Percentiles rank a stretch among this genome's conserved stretches.
Conservation (phyloP, 176 grass and related monocot genomes). For the Metroxylon sagu region DNA sequence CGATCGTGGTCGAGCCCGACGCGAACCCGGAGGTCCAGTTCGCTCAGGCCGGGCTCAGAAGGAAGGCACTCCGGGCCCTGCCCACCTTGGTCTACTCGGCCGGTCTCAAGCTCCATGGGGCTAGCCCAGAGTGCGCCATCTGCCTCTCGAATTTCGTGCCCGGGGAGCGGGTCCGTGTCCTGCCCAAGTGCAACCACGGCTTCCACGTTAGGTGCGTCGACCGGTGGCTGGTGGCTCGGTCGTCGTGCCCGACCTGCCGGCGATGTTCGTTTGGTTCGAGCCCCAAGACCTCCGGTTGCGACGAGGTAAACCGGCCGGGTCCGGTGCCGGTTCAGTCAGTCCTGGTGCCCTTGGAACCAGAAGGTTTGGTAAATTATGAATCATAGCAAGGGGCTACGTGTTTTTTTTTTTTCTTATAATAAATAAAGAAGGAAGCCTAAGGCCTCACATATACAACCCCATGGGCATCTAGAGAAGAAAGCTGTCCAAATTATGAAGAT, state of each 20-base stretch:
- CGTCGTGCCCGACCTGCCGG: conserved; percentile 74
- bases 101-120: conserved; percentile 35
- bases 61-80: conserved; percentile 66
- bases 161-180: conserved; percentile 61
- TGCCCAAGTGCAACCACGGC: conserved; percentile 72
- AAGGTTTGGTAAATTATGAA: conserved; percentile 38
- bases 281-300: conserved; percentile 44
- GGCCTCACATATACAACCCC: too few species aligned
- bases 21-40: conserved; percentile 26
- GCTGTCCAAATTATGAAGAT: too few species aligned
- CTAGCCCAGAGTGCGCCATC: conserved; percentile 49
- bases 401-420: too few species aligned
- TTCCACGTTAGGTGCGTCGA: conserved; percentile 88
- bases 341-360: conserved; percentile 53
- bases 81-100: conserved; percentile 52
- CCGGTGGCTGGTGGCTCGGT: conserved; percentile 63
- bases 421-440: too few species aligned
- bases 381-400: too few species aligned
- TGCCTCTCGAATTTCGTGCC: conserved; percentile 79
- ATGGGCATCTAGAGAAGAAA: too few species aligned
- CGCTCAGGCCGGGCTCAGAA: conserved; percentile 38
- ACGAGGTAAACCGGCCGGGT: conserved; percentile 5
- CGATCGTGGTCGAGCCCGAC: conserved; percentile 17
- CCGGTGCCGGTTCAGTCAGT: conserved; percentile 5
- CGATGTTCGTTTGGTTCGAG: conserved; percentile 36